Evolutionary conservation across 2,329 filamentous ascomycete species (phyloP).

Genomic region (Microdochium paspali): DNA sequence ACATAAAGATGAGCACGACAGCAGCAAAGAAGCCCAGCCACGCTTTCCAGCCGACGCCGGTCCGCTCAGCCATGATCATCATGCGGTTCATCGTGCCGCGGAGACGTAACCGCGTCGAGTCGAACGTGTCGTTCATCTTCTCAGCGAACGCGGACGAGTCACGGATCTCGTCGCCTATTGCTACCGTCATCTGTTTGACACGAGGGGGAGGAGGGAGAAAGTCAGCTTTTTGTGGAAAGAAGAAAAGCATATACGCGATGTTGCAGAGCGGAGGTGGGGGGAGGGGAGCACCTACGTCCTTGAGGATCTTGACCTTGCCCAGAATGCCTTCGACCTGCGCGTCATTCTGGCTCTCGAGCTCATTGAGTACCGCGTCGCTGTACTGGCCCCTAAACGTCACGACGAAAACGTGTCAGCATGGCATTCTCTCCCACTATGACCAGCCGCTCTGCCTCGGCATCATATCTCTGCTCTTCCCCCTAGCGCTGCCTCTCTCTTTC

Average conservation of each 20-base stretch:
- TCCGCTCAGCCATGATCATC: slow-evolving; percentile 88
- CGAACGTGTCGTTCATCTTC: slow-evolving; percentile 93
- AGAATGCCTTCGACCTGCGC: slow-evolving; percentile 81
- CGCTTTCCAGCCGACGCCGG: slow-evolving; percentile 90
- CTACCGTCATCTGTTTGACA: slow-evolving; percentile 63
- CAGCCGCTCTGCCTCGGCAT: not conserved
- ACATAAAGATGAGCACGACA: slow-evolving; percentile 76
- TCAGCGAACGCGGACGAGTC: slow-evolving; percentile 81
- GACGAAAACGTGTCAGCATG: no score
- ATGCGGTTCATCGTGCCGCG: slow-evolving; percentile 95
- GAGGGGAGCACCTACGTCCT: slow-evolving; percentile 55
- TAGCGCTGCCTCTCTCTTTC: no score
- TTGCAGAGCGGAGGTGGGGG: slow-evolving; percentile 1
- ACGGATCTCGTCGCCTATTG: slow-evolving; percentile 92
- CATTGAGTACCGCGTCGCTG: slow-evolving; percentile 80
- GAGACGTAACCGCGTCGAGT: slow-evolving; percentile 70
- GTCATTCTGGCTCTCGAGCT: slow-evolving; percentile 94
- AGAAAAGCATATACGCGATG: slow-evolving; percentile 1
- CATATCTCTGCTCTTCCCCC: not conserved
- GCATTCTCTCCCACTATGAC: no score
- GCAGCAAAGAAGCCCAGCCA: slow-evolving; percentile 86
- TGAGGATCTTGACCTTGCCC: slow-evolving; percentile 81
- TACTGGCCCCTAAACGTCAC: slow-evolving; percentile 71
- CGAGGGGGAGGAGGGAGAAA: not conserved
- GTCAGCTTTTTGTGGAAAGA: not conserved